phyloP scores from a whole-genome alignment of 495 filamentous ascomycete genomes.

The Thermothielavioides terrestris region DNA sequence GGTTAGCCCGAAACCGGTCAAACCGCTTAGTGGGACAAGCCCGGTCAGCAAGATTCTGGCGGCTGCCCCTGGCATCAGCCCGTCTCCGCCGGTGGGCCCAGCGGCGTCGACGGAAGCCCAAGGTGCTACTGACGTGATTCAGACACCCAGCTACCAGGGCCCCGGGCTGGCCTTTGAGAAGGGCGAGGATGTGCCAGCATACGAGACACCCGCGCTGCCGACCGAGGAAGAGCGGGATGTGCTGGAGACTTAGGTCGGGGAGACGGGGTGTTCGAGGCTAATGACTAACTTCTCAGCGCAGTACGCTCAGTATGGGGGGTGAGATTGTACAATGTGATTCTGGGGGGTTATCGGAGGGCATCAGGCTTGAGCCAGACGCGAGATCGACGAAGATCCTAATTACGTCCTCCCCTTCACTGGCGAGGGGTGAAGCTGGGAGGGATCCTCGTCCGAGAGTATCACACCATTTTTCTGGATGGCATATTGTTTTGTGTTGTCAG shows the following conservation, averaged over 20 bases:
- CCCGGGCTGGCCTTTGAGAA: slow-evolving; percentile 40
- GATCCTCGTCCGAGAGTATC: too few species aligned
- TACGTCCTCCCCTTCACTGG: too few species aligned
- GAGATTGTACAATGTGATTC: not conserved
- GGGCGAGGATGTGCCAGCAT: slow-evolving; percentile 30
- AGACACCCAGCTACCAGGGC: slow-evolving; percentile 38
- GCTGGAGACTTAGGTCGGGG: slow-evolving; percentile 24
- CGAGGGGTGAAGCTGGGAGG: too few species aligned
- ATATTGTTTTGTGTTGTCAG: too few species aligned
- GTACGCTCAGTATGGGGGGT: not conserved
- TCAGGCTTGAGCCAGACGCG: too few species aligned
- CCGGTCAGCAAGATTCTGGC: slow-evolving; percentile 24
- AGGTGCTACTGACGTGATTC: slow-evolving; percentile 10
- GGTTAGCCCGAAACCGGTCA: slow-evolving; percentile 35
- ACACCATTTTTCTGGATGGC: too few species aligned
- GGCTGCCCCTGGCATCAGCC: not conserved
- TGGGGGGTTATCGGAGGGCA: too few species aligned
- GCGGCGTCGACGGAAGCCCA: not conserved
- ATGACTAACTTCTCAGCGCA: slow-evolving; percentile 9
- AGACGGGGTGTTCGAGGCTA: slow-evolving; percentile 2
- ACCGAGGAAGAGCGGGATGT: slow-evolving; percentile 37
- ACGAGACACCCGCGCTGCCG: slow-evolving; percentile 29
- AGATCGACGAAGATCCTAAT: too few species aligned
- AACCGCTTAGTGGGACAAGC: slow-evolving; percentile 25
- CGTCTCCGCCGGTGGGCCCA: not conserved